A percentile compares a stretch with the other conserved stretches of the same genome.
These are phyloP conservation scores for Alternaria sp. DNA, from an alignment of 2,329 filamentous ascomycete genomes.

Conservation along the genomic window DNA sequence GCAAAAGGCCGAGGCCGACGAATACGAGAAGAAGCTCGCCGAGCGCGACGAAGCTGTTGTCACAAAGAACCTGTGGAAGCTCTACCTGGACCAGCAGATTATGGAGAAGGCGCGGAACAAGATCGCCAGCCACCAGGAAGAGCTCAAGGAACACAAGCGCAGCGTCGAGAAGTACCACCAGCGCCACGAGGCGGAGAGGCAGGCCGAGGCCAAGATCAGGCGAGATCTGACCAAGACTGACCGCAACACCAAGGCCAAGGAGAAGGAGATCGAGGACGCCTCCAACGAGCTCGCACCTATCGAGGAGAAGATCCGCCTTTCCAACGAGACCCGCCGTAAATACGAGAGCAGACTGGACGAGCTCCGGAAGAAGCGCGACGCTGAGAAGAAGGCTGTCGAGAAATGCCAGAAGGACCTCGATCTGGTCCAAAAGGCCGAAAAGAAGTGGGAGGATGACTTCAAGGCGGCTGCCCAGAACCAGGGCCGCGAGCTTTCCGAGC, in stretches of 20 bases:
- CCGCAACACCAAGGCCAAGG: constrained; percentile 81
- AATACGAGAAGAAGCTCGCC: constrained; percentile 87
- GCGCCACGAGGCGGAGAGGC: constrained; percentile 79
- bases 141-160: constrained; percentile 89
- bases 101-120: constrained; percentile 91
- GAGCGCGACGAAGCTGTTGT: constrained; percentile 91
- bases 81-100: constrained; percentile 91
- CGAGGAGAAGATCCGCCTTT: constrained; percentile 85
- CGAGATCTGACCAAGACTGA: constrained; percentile 83
- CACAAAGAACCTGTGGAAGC: constrained; percentile 93
- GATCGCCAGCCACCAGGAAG: constrained; percentile 92
- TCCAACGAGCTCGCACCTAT: constrained; percentile 86
- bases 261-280: constrained; percentile 85
- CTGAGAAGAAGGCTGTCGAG: constrained; percentile 71
- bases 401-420: constrained; percentile 81
- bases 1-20: constrained; percentile 94
- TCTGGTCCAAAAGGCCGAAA: constrained; percentile 86
- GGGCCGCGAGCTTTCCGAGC: constrained; percentile 82
- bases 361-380: constrained; percentile 77
- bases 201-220: constrained; percentile 78
- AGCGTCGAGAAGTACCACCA: constrained; percentile 85
- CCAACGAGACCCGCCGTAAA: constrained; percentile 71
- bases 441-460: constrained; percentile 88
- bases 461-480: constrained; percentile 83
- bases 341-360: constrained; percentile 72